These are phyloP conservation scores for Sphaerulina populicola DNA, from an alignment of 2,329 filamentous ascomycete genomes.

Conservation along the genomic window DNA sequence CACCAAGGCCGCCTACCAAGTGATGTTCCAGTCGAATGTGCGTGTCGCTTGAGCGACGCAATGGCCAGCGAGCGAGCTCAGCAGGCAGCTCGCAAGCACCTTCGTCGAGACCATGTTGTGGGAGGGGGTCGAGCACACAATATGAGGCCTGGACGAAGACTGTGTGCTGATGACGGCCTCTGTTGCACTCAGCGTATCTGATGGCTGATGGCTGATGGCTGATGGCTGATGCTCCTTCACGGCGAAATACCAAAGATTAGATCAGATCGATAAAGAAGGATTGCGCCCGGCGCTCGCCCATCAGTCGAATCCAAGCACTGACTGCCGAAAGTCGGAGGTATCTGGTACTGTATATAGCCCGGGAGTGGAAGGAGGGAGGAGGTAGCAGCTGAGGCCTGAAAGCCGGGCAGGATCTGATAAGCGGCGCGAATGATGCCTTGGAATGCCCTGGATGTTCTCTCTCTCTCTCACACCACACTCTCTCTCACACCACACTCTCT, in stretches of 20 bases:
- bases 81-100: constrained; percentile 3
- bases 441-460: no score
- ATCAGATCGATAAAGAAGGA: constrained; percentile 8
- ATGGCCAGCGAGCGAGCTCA: constrained; percentile 11
- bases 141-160: not conserved
- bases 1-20: constrained; percentile 34
- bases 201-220: no score
- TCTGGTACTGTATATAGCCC: no score
- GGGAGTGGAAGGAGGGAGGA: no score
- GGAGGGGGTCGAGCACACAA: not conserved
- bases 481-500: no score
- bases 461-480: no score
- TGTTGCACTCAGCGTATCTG: not conserved
- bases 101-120: constrained; percentile 1
- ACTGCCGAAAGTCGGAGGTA: constrained; percentile 4
- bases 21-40: constrained; percentile 35
- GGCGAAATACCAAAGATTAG: constrained; percentile 3
- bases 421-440: not conserved
- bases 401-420: constrained; percentile 10
- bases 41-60: constrained; percentile 14
- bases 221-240: not conserved
- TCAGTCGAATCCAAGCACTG: not conserved
- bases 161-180: not conserved
- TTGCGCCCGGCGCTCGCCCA: no score
- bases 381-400: not conserved